These are phyloP conservation scores for Hydrangea macrophylla DNA, from an alignment of 148 eudicot genomes.

Conservation along the genomic window DNA sequence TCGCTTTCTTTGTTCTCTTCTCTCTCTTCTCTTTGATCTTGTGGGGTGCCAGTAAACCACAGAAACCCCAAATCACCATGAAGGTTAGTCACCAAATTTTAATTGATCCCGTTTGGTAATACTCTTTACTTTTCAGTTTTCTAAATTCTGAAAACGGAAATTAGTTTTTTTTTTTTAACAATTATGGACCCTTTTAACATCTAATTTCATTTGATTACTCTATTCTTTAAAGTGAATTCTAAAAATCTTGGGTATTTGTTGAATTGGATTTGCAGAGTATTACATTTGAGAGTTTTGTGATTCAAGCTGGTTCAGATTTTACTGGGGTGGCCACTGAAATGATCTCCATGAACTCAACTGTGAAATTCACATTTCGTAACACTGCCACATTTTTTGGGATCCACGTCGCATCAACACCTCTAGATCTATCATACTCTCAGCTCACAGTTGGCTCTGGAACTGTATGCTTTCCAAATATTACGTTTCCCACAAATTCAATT, in stretches of 20 bases:
- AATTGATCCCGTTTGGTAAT: too few relatives aligned
- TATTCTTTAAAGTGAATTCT: not conserved
- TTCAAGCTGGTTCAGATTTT: slow-evolving; percentile 74
- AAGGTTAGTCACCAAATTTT: slow-evolving; percentile 33
- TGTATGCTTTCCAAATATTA: too few relatives aligned
- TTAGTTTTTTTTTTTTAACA: too few relatives aligned
- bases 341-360: slow-evolving; percentile 67
- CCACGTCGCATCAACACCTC: slow-evolving; percentile 67
- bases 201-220: not conserved
- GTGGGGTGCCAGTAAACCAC: slow-evolving; percentile 76
- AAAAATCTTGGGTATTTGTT: not conserved
- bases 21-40: slow-evolving; percentile 55
- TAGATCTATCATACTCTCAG: slow-evolving; percentile 54
- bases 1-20: slow-evolving; percentile 61
- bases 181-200: too few relatives aligned
- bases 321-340: slow-evolving; percentile 81
- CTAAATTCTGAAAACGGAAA: too few relatives aligned
- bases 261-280: slow-evolving; percentile 45
- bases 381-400: slow-evolving; percentile 81
- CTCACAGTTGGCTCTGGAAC: slow-evolving; percentile 61
- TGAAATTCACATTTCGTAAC: slow-evolving; percentile 59
- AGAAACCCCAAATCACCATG: slow-evolving; percentile 65
- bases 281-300: slow-evolving; percentile 51
- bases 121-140: too few relatives aligned
- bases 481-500: too few relatives aligned